phyloP scores from a whole-genome alignment of 495 filamentous ascomycete species.

The Penicillium ucsense region DNA sequence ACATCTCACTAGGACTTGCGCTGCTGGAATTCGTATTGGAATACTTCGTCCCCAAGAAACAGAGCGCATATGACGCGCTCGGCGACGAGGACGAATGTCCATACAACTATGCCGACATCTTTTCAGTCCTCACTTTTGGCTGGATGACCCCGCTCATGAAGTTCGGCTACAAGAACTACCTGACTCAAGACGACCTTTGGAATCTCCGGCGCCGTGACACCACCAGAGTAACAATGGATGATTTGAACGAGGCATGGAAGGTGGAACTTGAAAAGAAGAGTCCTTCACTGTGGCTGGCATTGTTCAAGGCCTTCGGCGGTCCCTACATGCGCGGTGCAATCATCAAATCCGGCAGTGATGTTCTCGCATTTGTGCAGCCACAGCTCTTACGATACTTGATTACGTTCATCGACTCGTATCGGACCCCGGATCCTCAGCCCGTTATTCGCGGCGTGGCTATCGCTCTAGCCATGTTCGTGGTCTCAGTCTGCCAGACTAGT shows the following conservation, averaged over 20 bases:
- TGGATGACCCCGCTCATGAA: conserved; percentile 99
- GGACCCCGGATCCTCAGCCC: conserved; percentile 55
- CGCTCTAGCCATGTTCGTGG: conserved; percentile 82
- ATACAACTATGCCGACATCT: conserved; percentile 86
- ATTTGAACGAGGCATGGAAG: conserved; percentile 69
- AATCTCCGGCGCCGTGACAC: conserved; percentile 74
- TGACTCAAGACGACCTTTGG: conserved; percentile 97
- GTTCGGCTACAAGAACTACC: conserved; percentile 79
- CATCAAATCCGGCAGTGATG: conserved; percentile 80
- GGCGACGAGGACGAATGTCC: conserved; percentile 91
- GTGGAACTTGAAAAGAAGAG: conserved; percentile 62
- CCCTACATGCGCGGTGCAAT: conserved; percentile 71
- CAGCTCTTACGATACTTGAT: conserved; percentile 84
- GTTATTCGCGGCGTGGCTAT: conserved; percentile 78
- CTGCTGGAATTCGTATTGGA: conserved; percentile 71
- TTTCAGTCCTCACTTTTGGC: conserved; percentile 87
- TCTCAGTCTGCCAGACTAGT: conserved; percentile 74
- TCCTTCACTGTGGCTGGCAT: conserved; percentile 85
- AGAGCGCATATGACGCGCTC: conserved; percentile 71
- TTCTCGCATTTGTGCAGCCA: conserved; percentile 79
- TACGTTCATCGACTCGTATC: conserved; percentile 75
- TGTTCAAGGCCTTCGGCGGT: conserved; percentile 75
- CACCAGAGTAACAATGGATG: conserved; percentile 54
- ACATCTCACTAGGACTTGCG: conserved; percentile 62
- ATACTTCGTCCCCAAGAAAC: conserved; percentile 83